These are phyloP conservation scores for Verruconis gallopava DNA, from an alignment of 2,329 filamentous ascomycete genomes.

Conservation along the genomic window DNA sequence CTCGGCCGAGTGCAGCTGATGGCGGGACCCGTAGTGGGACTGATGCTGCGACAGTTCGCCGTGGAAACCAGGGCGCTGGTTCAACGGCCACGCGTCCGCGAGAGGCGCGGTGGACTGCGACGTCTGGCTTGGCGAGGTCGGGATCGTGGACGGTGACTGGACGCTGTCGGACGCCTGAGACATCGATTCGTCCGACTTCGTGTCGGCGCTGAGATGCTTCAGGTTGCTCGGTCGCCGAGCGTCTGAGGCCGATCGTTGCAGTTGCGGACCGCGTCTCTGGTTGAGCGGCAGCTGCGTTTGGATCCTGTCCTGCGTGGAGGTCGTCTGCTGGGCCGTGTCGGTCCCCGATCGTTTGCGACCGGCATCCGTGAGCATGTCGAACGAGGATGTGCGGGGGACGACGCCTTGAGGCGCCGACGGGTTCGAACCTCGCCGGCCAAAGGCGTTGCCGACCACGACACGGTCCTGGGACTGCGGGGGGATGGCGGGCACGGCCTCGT, in stretches of 20 bases:
- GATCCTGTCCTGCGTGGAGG: no score
- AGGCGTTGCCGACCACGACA: conserved; percentile 4
- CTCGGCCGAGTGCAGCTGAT: no score
- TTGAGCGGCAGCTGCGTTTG: no score
- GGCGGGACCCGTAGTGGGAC: no score
- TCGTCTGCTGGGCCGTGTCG: not conserved
- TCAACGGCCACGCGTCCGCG: conserved; percentile 6
- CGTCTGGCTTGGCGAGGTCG: not conserved
- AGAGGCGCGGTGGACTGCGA: not conserved
- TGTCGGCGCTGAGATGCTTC: not conserved
- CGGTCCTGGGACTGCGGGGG: not conserved
- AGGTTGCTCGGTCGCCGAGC: not conserved
- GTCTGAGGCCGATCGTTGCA: conserved; percentile 2
- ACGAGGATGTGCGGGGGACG: conserved; percentile 2
- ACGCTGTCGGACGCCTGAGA: not conserved
- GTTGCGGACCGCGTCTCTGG: no score
- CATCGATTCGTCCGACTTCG: not conserved
- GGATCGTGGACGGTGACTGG: not conserved
- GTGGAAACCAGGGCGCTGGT: not conserved
- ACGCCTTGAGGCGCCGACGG: not conserved
- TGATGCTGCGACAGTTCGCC: no score
- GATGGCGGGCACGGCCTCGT: conserved; percentile 1
- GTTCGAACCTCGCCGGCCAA: not conserved
- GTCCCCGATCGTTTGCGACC: conserved; percentile 4
- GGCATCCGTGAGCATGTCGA: conserved; percentile 1